Evolutionary conservation across 208 protist species (phyloP).

Genomic region (Trypanosoma caninum): DNA sequence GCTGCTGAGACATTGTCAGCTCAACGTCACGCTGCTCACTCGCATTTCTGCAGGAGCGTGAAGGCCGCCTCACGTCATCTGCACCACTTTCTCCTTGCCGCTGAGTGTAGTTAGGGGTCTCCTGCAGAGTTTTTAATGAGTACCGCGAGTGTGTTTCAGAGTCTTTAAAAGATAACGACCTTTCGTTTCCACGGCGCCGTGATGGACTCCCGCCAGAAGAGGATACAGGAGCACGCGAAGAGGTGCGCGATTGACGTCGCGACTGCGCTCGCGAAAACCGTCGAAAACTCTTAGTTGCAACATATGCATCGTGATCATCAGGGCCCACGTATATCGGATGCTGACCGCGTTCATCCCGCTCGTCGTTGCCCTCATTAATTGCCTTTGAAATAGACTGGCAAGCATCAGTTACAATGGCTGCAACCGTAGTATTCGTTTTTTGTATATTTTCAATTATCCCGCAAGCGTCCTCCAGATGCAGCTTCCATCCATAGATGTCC

Average conservation of each 20-base stretch:
- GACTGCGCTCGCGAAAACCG: conserved; percentile 77
- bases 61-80: too few relatives aligned
- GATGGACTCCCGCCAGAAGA: conserved; percentile 23
- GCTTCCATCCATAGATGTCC: conserved; percentile 85
- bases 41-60: conserved; percentile 1
- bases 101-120: not conserved
- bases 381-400: conserved; percentile 52
- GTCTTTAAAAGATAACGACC: conserved; percentile 5
- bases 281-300: conserved; percentile 75
- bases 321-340: conserved; percentile 81
- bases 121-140: conserved; percentile 4
- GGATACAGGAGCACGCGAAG: conserved; percentile 14
- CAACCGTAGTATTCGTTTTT: conserved; percentile 44
- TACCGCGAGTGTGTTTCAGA: conserved; percentile 8
- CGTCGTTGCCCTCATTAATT: conserved; percentile 62
- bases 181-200: not conserved
- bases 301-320: conserved; percentile 82
- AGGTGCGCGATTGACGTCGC: conserved; percentile 52
- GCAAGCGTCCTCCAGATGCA: conserved; percentile 32
- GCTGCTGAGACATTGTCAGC: conserved; percentile 26
- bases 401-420: conserved; percentile 76
- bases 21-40: conserved; percentile 16
- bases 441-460: conserved; percentile 44
- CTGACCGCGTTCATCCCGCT: conserved; percentile 48
- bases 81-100: conserved; percentile 17